Evolutionary conservation across 164 flowering plant species (phyloP).

Genomic region (Kalanchoe fedtschenkoi): DNA sequence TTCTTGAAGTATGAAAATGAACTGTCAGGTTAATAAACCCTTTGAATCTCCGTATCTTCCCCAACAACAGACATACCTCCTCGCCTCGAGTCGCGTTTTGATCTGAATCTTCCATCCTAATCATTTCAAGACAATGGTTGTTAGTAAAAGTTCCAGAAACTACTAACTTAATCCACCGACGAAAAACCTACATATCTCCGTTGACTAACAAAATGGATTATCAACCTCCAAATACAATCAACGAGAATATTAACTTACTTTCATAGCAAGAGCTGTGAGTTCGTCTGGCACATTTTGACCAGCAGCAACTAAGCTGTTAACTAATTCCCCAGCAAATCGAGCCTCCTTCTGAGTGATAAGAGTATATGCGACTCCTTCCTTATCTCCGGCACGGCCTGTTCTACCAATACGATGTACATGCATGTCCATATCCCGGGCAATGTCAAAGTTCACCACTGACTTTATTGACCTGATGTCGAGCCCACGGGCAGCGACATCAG

Average conservation of each 20-base stretch:
- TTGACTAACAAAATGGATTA: background rate
- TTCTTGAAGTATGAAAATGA: background rate
- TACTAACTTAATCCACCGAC: background rate
- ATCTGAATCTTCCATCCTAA: constrained; percentile 94
- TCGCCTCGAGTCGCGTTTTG: constrained; percentile 88
- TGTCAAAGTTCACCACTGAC: constrained; percentile 90
- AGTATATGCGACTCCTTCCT: constrained; percentile 89
- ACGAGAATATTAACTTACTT: constrained; percentile 36
- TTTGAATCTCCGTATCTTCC: background rate
- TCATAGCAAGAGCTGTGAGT: constrained; percentile 97
- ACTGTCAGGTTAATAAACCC: background rate
- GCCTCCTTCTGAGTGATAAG: constrained; percentile 88
- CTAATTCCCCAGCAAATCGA: constrained; percentile 94
- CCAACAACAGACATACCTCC: constrained; percentile 53
- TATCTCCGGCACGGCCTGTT: constrained; percentile 99
- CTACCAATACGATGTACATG: constrained; percentile 99
- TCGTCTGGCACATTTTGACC: constrained; percentile 87
- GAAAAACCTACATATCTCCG: background rate
- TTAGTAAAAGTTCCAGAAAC: background rate
- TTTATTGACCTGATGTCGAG: constrained; percentile 91
- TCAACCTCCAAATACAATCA: background rate
- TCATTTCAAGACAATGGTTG: constrained; percentile 24
- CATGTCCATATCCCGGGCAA: constrained; percentile 94
- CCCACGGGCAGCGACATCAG: constrained; percentile 99
- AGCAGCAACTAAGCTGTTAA: constrained; percentile 88